Evolutionary conservation across 2,329 filamentous ascomycete genomes (phyloP), one percentile per base, ranked within the genome.

Genomic region (Beauveria brongniartii): DNA sequence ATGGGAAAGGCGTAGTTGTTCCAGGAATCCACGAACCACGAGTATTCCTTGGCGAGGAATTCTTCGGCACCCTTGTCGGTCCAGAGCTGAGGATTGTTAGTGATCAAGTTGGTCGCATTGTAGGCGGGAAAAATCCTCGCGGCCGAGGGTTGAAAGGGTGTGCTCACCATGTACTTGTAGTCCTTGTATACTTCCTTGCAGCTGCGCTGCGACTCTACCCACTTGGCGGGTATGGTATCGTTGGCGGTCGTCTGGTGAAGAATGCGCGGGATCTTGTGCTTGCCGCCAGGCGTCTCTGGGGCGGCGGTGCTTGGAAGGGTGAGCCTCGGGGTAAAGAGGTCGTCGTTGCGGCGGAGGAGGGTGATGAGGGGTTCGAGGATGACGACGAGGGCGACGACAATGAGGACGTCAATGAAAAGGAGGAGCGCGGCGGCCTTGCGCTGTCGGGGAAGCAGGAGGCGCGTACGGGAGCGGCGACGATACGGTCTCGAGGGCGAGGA

Each of bases 181-280:
- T 86, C 85, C 1, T 83, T 79, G 69, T 92, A 88, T 55, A 87
- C 71, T 24, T 87, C 80, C 59, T 85, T 75, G 74, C 89, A 91
- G 66, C 80, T 86, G 72, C 84, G 76, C 66, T 89, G 86, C 37
- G 87, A 80, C 10, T 78, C 79, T 62, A 78, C 74, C 89, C 89
- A 91, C 58, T 85, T 81, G 51, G 75, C 76, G 0, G 88, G 88
- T 44, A 91, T 85, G 48, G 80, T 84, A 61, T 86, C 82, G 70
- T 89, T 90, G 68, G 82, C 82, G 72, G 87, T 88, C 6, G 88
- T 89, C 70, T 90, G 88, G 74, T 91, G 88, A 46, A 91, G 87
- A 68, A 91, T 90, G 73, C 87, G 88, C 56, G 89, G 89, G 54
- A 91, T 86, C 62, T 80, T 84, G 62, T 86, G 82, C 69, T 89